Percentiles rank a stretch among this genome's conserved stretches.
phyloP scores from a whole-genome alignment of 2,329 filamentous ascomycete species.

The Botryotinia calthae region DNA sequence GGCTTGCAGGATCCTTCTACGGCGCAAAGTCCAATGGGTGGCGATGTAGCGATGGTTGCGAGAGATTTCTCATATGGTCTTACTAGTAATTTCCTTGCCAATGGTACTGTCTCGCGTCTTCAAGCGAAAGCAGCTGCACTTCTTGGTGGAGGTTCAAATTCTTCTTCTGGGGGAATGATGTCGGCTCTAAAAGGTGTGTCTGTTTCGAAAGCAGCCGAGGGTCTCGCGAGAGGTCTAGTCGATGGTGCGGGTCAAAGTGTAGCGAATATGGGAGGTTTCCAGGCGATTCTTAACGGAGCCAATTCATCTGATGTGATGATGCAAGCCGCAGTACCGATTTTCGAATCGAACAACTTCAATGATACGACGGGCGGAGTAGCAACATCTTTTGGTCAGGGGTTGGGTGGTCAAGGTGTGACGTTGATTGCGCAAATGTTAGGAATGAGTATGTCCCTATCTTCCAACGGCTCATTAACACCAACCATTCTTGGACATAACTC shows the following conservation, averaged over 20 bases:
- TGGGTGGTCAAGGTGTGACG: slow-evolving; percentile 14
- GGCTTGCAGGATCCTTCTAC: slow-evolving; percentile 11
- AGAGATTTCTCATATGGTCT: slow-evolving; percentile 13
- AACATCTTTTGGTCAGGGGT: slow-evolving; percentile 16
- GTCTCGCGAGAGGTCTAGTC: slow-evolving; percentile 15
- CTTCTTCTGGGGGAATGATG: slow-evolving; percentile 2
- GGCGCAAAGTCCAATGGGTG: slow-evolving; percentile 13
- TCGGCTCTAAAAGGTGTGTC: neutral
- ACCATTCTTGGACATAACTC: neutral
- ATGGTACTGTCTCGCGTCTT: slow-evolving; percentile 11
- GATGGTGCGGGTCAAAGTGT: slow-evolving; percentile 15
- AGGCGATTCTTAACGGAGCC: slow-evolving; percentile 12
- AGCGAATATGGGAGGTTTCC: slow-evolving; percentile 12
- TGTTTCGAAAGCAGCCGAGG: slow-evolving; percentile 16
- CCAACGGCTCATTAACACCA: neutral
- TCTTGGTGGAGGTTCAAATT: slow-evolving; percentile 10
- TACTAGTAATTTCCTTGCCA: slow-evolving; percentile 16
- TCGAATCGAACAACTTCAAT: slow-evolving; percentile 1
- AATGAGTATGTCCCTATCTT: neutral
- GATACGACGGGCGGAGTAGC: slow-evolving; percentile 11
- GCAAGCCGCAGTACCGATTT: neutral
- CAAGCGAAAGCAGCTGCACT: slow-evolving; percentile 8
- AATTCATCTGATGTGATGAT: neutral
- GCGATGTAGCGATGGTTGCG: slow-evolving; percentile 1
- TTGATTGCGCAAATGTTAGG: slow-evolving; percentile 11